Evolutionary conservation across 495 filamentous ascomycete genomes (phyloP).

Genomic region (Penicilliopsis zonata): DNA sequence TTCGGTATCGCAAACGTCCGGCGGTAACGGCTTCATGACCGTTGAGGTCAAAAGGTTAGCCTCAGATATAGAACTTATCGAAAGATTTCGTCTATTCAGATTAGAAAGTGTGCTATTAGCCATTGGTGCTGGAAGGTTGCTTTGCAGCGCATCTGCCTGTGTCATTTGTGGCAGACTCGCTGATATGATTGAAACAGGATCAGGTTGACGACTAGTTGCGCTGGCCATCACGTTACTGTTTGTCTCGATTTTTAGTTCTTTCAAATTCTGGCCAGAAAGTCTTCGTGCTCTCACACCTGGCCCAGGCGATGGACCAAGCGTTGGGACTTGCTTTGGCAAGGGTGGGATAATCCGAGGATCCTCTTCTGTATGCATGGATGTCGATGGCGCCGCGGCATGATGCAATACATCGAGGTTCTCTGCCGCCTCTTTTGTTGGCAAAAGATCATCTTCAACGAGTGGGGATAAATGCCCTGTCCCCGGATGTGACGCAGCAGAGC

Average conservation of each 20-base stretch:
- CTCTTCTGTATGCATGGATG: slow-evolving; percentile 12
- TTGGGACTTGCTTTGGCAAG: slow-evolving; percentile 12
- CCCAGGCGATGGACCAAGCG: slow-evolving; percentile 26
- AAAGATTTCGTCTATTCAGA: slow-evolving; percentile 18
- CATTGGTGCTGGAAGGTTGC: slow-evolving; percentile 10
- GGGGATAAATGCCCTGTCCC: slow-evolving; percentile 62
- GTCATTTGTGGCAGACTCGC: slow-evolving; percentile 14
- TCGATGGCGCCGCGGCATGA: slow-evolving; percentile 16
- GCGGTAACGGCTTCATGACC: slow-evolving; percentile 27
- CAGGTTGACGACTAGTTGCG: slow-evolving; percentile 27
- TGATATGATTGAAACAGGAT: slow-evolving; percentile 18
- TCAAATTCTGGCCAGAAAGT: slow-evolving; percentile 65
- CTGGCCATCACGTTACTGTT: slow-evolving; percentile 32
- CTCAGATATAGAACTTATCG: slow-evolving; percentile 20
- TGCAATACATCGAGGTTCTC: slow-evolving; percentile 16
- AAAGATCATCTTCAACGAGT: slow-evolving; percentile 51
- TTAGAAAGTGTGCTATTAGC: slow-evolving; percentile 10
- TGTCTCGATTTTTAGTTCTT: slow-evolving; percentile 87
- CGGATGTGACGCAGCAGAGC: slow-evolving; percentile 69
- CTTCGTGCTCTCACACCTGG: slow-evolving; percentile 65
- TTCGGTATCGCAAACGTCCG: slow-evolving; percentile 27
- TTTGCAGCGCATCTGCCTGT: slow-evolving; percentile 17
- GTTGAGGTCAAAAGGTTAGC: slow-evolving; percentile 14
- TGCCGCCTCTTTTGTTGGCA: slow-evolving; percentile 17
- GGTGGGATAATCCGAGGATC: slow-evolving; percentile 10